Conservation (phyloP, 1,139 yeast species). For the Geotrichum histeridarum region DNA sequence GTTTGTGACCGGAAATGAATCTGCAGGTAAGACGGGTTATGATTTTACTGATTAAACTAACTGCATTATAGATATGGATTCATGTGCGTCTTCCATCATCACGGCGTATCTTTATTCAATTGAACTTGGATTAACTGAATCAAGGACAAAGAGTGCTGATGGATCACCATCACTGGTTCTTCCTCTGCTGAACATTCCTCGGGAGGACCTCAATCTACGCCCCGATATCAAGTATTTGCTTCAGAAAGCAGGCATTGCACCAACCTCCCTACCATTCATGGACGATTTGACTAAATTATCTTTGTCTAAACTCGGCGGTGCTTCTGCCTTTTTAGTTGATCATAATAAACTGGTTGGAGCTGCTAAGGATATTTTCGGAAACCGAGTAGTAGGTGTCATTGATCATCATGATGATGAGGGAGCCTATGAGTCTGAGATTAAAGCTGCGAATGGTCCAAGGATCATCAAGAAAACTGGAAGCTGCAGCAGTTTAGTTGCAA, state of each 20-base stretch:
- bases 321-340: conserved; percentile 60
- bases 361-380: conserved; percentile 35
- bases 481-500: conserved; percentile 67
- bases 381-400: conserved; percentile 53
- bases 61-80: conserved; percentile 58
- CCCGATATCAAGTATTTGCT: conserved; percentile 63
- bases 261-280: conserved; percentile 51
- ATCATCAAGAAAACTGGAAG: conserved; percentile 64
- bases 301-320: conserved; percentile 9
- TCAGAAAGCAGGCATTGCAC: conserved; percentile 44
- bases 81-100: conserved; percentile 68
- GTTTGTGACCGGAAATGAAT: conserved; percentile 78
- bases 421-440: conserved; percentile 37
- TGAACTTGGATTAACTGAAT: conserved; percentile 20
- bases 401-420: conserved; percentile 86
- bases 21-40: conserved; percentile 42
- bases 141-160: neutral
- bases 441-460: conserved; percentile 47
- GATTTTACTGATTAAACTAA: neutral
- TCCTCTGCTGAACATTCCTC: conserved; percentile 72
- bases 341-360: conserved; percentile 69
- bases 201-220: conserved; percentile 59
- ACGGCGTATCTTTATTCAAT: conserved; percentile 53
- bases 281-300: conserved; percentile 50
- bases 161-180: conserved; percentile 33